Evolutionary conservation across 2,329 filamentous ascomycete genomes (phyloP), one percentile per base, ranked within the genome.

Genomic region (Didymellaceae sp.): DNA sequence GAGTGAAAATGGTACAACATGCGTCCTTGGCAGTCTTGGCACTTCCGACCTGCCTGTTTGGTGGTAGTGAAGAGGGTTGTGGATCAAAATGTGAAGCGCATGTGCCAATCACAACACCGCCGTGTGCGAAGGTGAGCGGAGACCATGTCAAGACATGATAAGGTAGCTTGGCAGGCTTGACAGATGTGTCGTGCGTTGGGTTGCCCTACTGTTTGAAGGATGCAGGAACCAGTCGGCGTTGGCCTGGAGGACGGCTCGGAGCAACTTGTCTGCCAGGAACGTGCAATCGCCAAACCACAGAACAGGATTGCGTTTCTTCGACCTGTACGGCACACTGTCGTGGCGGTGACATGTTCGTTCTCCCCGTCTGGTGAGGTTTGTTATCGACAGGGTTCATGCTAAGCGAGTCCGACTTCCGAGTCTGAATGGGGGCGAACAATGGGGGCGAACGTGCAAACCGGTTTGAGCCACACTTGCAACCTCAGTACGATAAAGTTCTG

Each of bases 121-220:
- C 18, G 25, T 31, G 43, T 54, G 35, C 43, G 53, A 57, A 61
- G 55, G 41, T 51, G 42, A 49, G 47, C 46, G 53, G 45, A 33
- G 44, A 48, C 37, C 55, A 56, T 61, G 59, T 59, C 51, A 64
- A 64, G 61, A 58, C 57, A 50, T 61, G 61, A 61, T 64, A 64
- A 64, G 61, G 54, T 30, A 39, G 32, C 61, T 64, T 64, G 61
- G 61, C 59, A 54, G 42, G 54, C 61, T 63, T 62, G 34, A 40
- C 16, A 10, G n/a, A 41, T 32, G 17, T 37, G 37, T 42, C 43
- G 37, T 41, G 55, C 55, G 52, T 58, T 59, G 58, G 21, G 45
- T 39, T 55, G 43, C 54, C 55, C 50, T 33, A 45, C 50, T 39
- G 9, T 50, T 53, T 32, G 45, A 38, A 38, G 41, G 30, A 45